A percentile compares a stretch with the other conserved stretches of the same genome.
Conservation (phyloP, 2,329 filamentous ascomycete species). For the Huntiella savannae region DNA sequence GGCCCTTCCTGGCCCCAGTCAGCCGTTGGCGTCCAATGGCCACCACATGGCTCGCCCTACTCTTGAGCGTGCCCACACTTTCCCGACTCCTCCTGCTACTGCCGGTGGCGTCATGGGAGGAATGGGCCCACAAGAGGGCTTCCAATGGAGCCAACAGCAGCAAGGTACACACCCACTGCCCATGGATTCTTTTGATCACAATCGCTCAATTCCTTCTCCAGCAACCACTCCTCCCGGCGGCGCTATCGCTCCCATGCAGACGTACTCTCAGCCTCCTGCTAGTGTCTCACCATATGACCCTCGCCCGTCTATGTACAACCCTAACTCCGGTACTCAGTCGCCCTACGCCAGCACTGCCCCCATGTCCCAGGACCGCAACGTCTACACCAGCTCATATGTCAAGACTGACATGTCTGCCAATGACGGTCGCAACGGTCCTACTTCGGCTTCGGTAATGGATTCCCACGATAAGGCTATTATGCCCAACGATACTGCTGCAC, state of each 20-base stretch:
- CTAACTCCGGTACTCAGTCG: constrained; percentile 46
- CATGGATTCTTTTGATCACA: constrained; percentile 62
- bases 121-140: constrained; percentile 58
- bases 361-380: constrained; percentile 44
- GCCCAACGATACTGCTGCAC: constrained; percentile 28
- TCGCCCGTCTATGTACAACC: constrained; percentile 61
- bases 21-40: constrained; percentile 44
- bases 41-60: constrained; percentile 49
- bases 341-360: constrained; percentile 48
- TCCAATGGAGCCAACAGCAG: constrained; percentile 49
- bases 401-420: constrained; percentile 84
- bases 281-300: constrained; percentile 51
- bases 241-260: constrained; percentile 56
- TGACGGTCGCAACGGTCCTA: constrained; percentile 27
- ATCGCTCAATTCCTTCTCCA: constrained; percentile 78
- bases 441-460: constrained; percentile 7
- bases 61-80: constrained; percentile 74
- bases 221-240: constrained; percentile 74
- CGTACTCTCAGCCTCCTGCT: constrained; percentile 40
- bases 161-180: constrained; percentile 53
- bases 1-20: constrained; percentile 35
- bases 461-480: constrained; percentile 42
- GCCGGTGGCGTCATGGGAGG: constrained; percentile 65
- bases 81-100: constrained; percentile 83
- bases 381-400: constrained; percentile 51